Conservation (phyloP, 2,329 filamentous ascomycete species). For the Arthroderma sp. region DNA sequence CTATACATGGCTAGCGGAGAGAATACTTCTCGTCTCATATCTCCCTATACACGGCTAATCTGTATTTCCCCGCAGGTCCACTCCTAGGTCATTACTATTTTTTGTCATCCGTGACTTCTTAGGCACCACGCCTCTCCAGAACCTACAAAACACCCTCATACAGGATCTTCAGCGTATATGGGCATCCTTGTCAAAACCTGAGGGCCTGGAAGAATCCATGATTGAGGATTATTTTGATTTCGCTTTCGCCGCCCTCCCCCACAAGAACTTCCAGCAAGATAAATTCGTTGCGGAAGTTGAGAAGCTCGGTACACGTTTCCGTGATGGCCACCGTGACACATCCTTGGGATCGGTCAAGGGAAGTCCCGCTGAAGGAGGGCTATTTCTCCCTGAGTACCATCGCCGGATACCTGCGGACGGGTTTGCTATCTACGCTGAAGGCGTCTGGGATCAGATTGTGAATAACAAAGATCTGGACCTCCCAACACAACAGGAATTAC, state of each 20-base stretch:
- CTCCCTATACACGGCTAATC: background rate
- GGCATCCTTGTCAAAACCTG: slow-evolving; percentile 81
- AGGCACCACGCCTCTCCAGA: slow-evolving; percentile 76
- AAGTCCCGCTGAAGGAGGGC: slow-evolving; percentile 63
- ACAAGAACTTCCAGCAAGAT: slow-evolving; percentile 92
- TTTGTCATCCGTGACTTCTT: slow-evolving; percentile 98
- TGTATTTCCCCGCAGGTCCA: slow-evolving; percentile 44
- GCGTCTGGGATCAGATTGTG: slow-evolving; percentile 96
- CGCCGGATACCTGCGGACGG: slow-evolving; percentile 91
- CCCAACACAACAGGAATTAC: slow-evolving; percentile 88
- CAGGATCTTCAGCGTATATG: slow-evolving; percentile 88
- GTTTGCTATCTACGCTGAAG: slow-evolving; percentile 85
- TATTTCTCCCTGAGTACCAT: slow-evolving; percentile 91
- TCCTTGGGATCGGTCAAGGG: slow-evolving; percentile 46
- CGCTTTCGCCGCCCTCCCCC: slow-evolving; percentile 84
- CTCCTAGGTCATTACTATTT: slow-evolving; percentile 82
- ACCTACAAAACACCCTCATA: slow-evolving; percentile 78
- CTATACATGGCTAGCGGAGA: background rate
- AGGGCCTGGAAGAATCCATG: slow-evolving; percentile 70
- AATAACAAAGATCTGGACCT: slow-evolving; percentile 97
- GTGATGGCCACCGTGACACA: slow-evolving; percentile 61
- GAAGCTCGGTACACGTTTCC: slow-evolving; percentile 68
- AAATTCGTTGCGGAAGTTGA: slow-evolving; percentile 72
- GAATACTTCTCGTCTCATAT: background rate
- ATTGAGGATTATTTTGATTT: slow-evolving; percentile 99